Base-by-base conservation (phyloP, 495 filamentous ascomycete genomes). In the Podospora didyma region DNA sequence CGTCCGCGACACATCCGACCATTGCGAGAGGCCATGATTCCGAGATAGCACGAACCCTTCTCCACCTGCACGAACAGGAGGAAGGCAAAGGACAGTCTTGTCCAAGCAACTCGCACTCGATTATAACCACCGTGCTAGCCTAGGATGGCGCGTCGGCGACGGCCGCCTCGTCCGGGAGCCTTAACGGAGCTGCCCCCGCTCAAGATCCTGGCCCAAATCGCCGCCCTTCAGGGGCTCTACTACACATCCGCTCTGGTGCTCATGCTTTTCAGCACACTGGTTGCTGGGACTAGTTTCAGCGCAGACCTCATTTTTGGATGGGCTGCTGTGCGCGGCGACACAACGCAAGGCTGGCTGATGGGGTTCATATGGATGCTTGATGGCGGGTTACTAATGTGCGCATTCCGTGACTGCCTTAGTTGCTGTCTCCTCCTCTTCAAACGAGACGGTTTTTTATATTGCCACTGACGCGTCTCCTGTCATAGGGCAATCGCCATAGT, bases 271-370 rank as follows among this genome's bases (percentile, higher is more conserved):
- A 92, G 90, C 16, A 84, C 86, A 5, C 78, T 96, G 16, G 89
- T 96, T 6, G 86, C 89, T 17, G 94, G 95, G 3, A 77, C 80
- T 11, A 69, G 77, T 2, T 92, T 97, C 61, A 81, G 71, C 23
- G 63, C 87, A 0, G 85, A 89, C 49, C 69, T 96, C 34, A 71
- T 97, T 1, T 80, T 97, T 49, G 85, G 83, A 60, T 97, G 93
- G 90, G 77, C 83, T 51, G 79, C 81, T n/a, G 65, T 97, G 58
- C 76, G 92, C 57, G 92, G 90, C 37, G 95, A 97, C 75, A 96
- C 88, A 5, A 92, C 91, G 7, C 81, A 90, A 37, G 94, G 94
- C 44, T 99, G 93, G 93, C 88, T 92, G 69, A 64, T 95, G 60
- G 90, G 89, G 3, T 77, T 96, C 54, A 85, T 96, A 11, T 96